Evolutionary conservation across 768 basidiomycete genomes (phyloP), one percentile per base, ranked within the genome.

Genomic region (Tylopilus sp.): DNA sequence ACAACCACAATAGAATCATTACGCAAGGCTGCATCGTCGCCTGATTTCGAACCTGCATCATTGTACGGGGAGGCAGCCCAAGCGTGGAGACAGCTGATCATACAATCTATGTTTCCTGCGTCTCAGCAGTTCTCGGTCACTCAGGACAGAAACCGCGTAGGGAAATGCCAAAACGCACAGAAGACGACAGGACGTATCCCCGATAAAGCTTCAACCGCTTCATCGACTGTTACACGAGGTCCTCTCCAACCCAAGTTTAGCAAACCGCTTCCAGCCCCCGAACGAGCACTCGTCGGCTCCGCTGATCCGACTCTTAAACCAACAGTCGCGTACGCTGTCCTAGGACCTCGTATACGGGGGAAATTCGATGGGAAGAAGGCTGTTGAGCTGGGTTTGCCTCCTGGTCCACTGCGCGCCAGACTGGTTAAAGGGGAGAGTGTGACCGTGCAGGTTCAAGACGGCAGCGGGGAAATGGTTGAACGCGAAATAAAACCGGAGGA

Each of bases 341-440:
- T 80, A 38, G 81, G 81, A 0, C 80, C 81, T 3, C 74, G 72
- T 13, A 67, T 75, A 36, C 79, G 81, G 1, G 81, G 81, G 9
- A 91, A 88, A 66, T 95, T 98, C 62, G 78, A 93, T 53, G 82
- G 68, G 0, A 66, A 71, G 54, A 82, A 80, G 55, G 89, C 93
- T 0, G 61, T 73, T 9, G 78, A 72, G 40, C 73, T 93, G 2
- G 84, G 86, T 6, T 70, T 98, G 2, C 78, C 79, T 3, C 62
- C 64, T 2, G 87, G 89, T 0, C 77, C 77, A 6, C 50, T 81
- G 10, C 76, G 89, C n/a, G 77, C 73, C 1, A 69, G 65, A 47
- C 69, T 95, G n/a, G 77, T 82, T 4, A 77, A 67, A 46, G 93
- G 94, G 9, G 72, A 86, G 62, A 66, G 74, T 0, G 74, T 94